Base-by-base conservation (phyloP, 177 flowering plant genomes). In the Vitis hybrid region DNA sequence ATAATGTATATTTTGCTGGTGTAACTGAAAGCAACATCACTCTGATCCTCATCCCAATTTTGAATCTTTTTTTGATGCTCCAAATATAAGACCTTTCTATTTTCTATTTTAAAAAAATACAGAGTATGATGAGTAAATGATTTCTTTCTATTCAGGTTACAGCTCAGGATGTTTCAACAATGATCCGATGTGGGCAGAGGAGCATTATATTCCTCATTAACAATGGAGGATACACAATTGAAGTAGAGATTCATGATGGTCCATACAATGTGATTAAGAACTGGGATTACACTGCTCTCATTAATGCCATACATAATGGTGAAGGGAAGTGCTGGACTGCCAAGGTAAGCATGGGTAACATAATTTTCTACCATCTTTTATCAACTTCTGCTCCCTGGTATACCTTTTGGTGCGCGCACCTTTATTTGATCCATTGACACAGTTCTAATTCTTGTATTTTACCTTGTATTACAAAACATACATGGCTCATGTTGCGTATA, bases 261-360 rank as follows among this genome's bases (percentile, higher is more conserved):
- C 93, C 93, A 4, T 89, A 89, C 75, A 89, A 89, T 65, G 86
- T 89, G 50, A 89, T 89, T n/a, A 89, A 89, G 76, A 89, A 87
- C 74, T 89, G 90, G 93, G 64, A 87, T 73, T 89, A 87, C 77
- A 84, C 89, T 21, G 82, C 70, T 15, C 74, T 89, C 21, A 87
- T 89, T 16, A 79, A 87, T 61, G 90, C 90, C 61, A 84, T 89
- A 59, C 88, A 87, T 74, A 90, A 90, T 65, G 87, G 83, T n/a
- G 83, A 86, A 78, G 96, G 96, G 61, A 90, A 89, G 67, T 87
- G 96, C 80, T 90, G 93, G 93, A 87, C 91, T 33, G 70, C 86
- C 67, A 90, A 88, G 95, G 92, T 90, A 48, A 75, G 86, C 53
- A 15, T 50, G 45, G 56, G 16, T 15, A 19, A 56, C 9, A 5